phyloP scores from a whole-genome alignment of 2,329 filamentous ascomycete species.

The Pseudohalonectria lignicola region DNA sequence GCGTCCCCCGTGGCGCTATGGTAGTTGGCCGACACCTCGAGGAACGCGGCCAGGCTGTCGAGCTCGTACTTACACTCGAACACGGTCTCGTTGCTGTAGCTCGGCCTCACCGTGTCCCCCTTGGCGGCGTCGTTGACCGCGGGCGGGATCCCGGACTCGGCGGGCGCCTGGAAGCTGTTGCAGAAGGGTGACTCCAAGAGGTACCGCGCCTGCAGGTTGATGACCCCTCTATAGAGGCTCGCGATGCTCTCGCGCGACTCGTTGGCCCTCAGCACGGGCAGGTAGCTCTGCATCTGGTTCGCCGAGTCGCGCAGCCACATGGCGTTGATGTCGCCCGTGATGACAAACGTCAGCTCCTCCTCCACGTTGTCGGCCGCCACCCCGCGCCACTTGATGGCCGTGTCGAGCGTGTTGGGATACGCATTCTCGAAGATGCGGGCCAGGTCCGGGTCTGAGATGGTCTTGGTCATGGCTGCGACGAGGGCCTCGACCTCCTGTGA shows the following conservation, averaged over 20 bases:
- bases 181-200: conserved; percentile 67
- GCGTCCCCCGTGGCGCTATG: conserved; percentile 60
- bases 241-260: conserved; percentile 47
- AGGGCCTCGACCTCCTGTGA: conserved; percentile 66
- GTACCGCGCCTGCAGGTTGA: conserved; percentile 68
- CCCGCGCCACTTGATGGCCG: conserved; percentile 12
- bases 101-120: conserved; percentile 51
- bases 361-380: conserved; percentile 8
- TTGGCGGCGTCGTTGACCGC: conserved; percentile 44
- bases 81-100: conserved; percentile 57
- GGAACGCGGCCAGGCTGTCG: conserved; percentile 79
- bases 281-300: conserved; percentile 69
- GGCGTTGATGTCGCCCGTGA: conserved; percentile 15
- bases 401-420: conserved; percentile 57
- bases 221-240: conserved; percentile 59
- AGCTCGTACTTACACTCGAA: conserved; percentile 98
- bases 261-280: conserved; percentile 45
- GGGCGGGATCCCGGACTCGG: conserved; percentile 56
- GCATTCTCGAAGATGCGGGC: conserved; percentile 61
- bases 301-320: conserved; percentile 25
- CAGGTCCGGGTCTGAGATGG: conserved; percentile 67
- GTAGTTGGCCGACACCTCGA: conserved; percentile 74
- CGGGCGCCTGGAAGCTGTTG: conserved; percentile 87
- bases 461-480: conserved; percentile 56
- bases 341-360: conserved; percentile 57